Conservation (phyloP, 495 filamentous ascomycete species). For the Xylaria nigripes region DNA sequence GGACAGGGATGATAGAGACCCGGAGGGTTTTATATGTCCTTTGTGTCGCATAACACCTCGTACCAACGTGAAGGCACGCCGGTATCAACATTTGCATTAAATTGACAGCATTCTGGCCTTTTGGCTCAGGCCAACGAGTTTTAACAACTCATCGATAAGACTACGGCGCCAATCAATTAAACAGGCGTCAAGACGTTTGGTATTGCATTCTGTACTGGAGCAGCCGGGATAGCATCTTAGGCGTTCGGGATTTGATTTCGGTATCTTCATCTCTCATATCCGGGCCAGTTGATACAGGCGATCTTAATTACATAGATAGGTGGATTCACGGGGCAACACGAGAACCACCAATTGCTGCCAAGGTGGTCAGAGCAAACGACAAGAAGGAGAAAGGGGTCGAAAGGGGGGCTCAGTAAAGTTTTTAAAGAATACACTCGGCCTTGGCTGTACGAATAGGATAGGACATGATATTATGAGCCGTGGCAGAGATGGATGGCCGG, state of each 20-base stretch:
- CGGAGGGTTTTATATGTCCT: not conserved
- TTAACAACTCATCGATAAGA: not conserved
- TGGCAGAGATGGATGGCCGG: not conserved
- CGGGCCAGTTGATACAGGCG: not conserved
- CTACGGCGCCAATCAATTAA: not conserved
- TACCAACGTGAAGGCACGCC: not conserved
- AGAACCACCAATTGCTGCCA: not conserved
- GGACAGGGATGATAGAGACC: not conserved
- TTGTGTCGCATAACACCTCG: not conserved
- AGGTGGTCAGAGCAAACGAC: not conserved
- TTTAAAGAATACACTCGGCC: not conserved
- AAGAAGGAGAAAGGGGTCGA: not conserved
- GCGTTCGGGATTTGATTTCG: constrained; percentile 3
- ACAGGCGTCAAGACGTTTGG: constrained; percentile 2
- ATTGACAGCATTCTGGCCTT: constrained; percentile 12
- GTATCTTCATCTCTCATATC: not conserved
- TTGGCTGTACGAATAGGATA: constrained; percentile 1
- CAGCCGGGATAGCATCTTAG: constrained; percentile 1
- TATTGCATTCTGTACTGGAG: constrained; percentile 5
- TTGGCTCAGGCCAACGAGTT: not conserved
- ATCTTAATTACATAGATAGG: not conserved
- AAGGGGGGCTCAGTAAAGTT: not conserved
- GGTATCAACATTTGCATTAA: constrained; percentile 19
- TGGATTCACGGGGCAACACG: not conserved
- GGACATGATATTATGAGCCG: not conserved